These are phyloP conservation scores for Mimosa pudica DNA, from an alignment of 306 rosid species.

Conservation along the genomic window DNA sequence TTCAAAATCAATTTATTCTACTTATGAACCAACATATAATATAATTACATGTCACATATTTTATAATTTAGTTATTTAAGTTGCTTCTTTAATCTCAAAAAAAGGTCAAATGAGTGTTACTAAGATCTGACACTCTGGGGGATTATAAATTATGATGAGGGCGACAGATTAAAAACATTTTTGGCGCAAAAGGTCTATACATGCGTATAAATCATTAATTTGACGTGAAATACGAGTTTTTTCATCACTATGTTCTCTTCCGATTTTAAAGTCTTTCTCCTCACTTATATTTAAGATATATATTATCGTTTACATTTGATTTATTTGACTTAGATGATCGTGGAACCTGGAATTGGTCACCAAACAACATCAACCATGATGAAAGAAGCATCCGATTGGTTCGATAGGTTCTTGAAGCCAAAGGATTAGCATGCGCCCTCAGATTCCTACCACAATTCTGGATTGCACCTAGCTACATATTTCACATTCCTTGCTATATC, in stretches of 20 bases:
- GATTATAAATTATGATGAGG: background rate
- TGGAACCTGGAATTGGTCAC: conserved; percentile 62
- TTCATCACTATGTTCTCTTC: background rate
- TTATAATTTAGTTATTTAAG: too few relatives aligned
- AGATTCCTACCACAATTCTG: background rate
- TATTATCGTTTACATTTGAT: conserved; percentile 18
- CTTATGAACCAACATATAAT: too few relatives aligned
- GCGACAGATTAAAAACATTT: background rate
- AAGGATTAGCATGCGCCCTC: conserved; percentile 33
- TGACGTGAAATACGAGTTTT: background rate
- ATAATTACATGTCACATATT: too few relatives aligned
- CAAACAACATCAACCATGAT: conserved; percentile 61
- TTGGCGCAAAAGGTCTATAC: background rate
- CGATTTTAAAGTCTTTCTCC: background rate
- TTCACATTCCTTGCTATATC: conserved; percentile 6
- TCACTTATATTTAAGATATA: background rate
- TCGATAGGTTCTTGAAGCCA: conserved; percentile 53
- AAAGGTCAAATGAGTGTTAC: background rate
- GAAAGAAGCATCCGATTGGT: conserved; percentile 78
- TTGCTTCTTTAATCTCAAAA: too few relatives aligned
- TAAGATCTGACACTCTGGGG: background rate
- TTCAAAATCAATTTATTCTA: too few relatives aligned
- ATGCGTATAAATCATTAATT: background rate
- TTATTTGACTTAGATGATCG: conserved; percentile 50
- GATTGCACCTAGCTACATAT: background rate